A percentile compares a stretch with the other conserved stretches of the same genome.
These are phyloP conservation scores for Populus hybrid DNA, from an alignment of 441 rosid genomes.

Conservation along the genomic window DNA sequence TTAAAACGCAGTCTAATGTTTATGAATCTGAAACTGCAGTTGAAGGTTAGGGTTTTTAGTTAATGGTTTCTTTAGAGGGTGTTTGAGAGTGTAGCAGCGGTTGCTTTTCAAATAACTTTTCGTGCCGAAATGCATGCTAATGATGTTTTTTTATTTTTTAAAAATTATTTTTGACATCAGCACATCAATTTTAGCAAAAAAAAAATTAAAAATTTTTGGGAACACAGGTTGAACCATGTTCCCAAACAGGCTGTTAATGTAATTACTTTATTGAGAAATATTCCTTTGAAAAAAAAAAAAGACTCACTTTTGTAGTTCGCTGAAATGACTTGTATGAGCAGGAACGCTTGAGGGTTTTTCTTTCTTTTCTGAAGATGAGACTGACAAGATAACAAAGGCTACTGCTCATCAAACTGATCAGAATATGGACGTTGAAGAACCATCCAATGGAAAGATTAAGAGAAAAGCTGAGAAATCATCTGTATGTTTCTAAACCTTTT, in stretches of 20 bases:
- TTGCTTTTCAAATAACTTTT: too few species aligned
- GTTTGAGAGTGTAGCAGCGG: too few species aligned
- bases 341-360: conserved; percentile 88
- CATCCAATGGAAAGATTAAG: conserved; percentile 46
- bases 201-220: too few species aligned
- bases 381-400: conserved; percentile 51
- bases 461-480: conserved; percentile 53
- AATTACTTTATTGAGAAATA: not conserved
- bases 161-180: too few species aligned
- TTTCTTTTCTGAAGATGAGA: conserved; percentile 85
- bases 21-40: conserved; percentile 92
- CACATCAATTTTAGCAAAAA: too few species aligned
- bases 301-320: not conserved
- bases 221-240: too few species aligned
- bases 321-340: conserved; percentile 24
- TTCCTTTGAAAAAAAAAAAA: not conserved
- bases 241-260: not conserved
- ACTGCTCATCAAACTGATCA: conserved; percentile 44
- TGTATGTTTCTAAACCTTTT: conserved; percentile 37
- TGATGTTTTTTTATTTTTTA: too few species aligned
- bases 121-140: too few species aligned
- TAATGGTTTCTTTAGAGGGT: not conserved
- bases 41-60: conserved; percentile 46
- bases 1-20: conserved; percentile 71
- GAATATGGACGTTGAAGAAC: conserved; percentile 50